Evolutionary conservation across 179 eudicot genomes (phyloP).

Genomic region (Patellifolia procumbens): DNA sequence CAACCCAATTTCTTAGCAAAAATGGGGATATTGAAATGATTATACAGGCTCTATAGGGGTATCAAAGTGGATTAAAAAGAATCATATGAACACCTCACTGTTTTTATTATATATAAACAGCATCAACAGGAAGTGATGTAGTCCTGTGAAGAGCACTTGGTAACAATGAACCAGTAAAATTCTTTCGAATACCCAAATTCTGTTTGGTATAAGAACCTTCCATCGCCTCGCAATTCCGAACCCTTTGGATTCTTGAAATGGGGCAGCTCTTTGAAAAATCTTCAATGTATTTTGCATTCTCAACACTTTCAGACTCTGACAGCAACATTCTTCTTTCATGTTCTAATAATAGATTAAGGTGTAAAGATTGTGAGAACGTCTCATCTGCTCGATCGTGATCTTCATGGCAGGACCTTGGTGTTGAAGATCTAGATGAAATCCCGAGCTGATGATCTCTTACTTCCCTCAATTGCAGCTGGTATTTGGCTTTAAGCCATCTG

Average conservation of each 20-base stretch:
- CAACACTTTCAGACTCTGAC: slow-evolving; percentile 21
- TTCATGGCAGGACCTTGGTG: slow-evolving; percentile 20
- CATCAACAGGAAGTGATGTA: slow-evolving; percentile 81
- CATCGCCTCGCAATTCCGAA: slow-evolving; percentile 36
- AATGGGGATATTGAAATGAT: slow-evolving; percentile 8
- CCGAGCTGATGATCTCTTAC: slow-evolving; percentile 51
- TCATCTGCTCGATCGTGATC: slow-evolving; percentile 5
- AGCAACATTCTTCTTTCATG: slow-evolving; percentile 15
- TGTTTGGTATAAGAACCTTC: slow-evolving; percentile 37
- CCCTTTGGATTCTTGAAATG: slow-evolving; percentile 33
- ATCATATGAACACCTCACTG: slow-evolving; percentile 13
- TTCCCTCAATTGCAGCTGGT: slow-evolving; percentile 58
- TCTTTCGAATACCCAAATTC: slow-evolving; percentile 42
- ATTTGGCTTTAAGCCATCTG: slow-evolving; percentile 82
- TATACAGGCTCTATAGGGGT: slow-evolving; percentile 25
- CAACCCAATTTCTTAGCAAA: slow-evolving; percentile 18
- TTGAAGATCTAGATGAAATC: slow-evolving; percentile 28
- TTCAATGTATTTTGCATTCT: slow-evolving; percentile 13
- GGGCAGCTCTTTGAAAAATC: slow-evolving; percentile 38
- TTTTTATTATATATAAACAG: slow-evolving; percentile 48
- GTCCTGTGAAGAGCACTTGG: slow-evolving; percentile 67
- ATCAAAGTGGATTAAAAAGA: slow-evolving; percentile 17
- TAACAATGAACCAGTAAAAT: slow-evolving; percentile 45
- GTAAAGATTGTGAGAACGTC: slow-evolving; percentile 17
- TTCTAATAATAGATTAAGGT: slow-evolving; percentile 20